These are phyloP conservation scores for Tricholoma sp. DNA, from an alignment of 768 basidiomycete species.

Conservation along the genomic window DNA sequence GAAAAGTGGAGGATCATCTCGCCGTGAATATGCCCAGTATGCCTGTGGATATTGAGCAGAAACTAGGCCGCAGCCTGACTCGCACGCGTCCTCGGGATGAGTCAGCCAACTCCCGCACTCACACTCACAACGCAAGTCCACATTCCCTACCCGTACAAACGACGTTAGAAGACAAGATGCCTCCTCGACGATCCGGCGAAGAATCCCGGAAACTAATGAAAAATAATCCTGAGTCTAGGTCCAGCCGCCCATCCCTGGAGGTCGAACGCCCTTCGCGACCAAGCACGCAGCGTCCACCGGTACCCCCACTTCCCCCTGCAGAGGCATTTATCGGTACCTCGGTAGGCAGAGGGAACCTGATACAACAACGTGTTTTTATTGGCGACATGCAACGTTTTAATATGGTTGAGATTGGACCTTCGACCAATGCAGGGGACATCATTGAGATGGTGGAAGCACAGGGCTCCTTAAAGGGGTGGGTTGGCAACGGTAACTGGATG, in stretches of 20 bases:
- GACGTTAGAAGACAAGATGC: constrained; percentile 8
- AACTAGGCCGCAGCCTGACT: constrained; percentile 34
- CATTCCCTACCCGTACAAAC: constrained; percentile 19
- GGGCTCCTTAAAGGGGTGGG: constrained; percentile 59
- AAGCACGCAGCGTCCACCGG: constrained; percentile 26
- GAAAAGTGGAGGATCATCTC: constrained; percentile 27
- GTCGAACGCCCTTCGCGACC: constrained; percentile 17
- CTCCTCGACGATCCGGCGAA: constrained; percentile 13
- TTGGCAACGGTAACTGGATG: constrained; percentile 74
- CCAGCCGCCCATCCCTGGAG: constrained; percentile 20
- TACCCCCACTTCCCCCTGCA: constrained; percentile 32
- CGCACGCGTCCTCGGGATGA: constrained; percentile 20
- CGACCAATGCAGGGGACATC: constrained; percentile 71
- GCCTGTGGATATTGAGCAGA: constrained; percentile 26
- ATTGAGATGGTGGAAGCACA: constrained; percentile 58
- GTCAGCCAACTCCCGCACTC: constrained; percentile 1
- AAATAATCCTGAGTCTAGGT: constrained; percentile 11
- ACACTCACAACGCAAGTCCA: not conserved
- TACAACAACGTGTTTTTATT: constrained; percentile 73
- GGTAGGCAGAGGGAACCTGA: constrained; percentile 23
- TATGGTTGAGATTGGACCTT: constrained; percentile 62
- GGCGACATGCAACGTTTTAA: constrained; percentile 72
- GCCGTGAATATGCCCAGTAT: constrained; percentile 19
- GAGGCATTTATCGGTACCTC: constrained; percentile 30
- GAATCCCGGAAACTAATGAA: constrained; percentile 14